Evolutionary conservation across 225 moss, liverwort and hornwort genomes (phyloP).

Genomic region (Bryum argenteum): DNA sequence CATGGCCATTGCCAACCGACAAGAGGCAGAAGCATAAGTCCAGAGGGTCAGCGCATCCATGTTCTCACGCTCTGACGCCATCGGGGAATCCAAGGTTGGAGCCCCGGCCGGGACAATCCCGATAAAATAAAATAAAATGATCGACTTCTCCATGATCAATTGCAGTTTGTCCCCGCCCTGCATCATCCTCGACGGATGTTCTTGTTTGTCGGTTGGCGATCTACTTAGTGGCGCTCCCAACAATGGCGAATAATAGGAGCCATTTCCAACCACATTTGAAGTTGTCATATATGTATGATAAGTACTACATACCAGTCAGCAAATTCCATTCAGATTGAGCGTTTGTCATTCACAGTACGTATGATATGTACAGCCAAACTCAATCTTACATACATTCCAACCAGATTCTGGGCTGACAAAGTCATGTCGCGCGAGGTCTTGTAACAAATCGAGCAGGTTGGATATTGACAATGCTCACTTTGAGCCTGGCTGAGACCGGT

Average conservation of each 20-base stretch:
- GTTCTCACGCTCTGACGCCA: slow-evolving; percentile 26
- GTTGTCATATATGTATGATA: not conserved
- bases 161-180: not conserved
- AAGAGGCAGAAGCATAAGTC: not conserved
- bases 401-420: slow-evolving; percentile 21
- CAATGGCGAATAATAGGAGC: not conserved
- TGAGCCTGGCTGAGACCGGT: not conserved
- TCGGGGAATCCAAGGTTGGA: slow-evolving; percentile 29
- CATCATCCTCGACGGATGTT: not conserved
- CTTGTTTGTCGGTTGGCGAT: slow-evolving; percentile 12
- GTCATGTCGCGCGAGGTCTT: not conserved
- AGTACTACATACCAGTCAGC: not conserved
- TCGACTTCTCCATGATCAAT: not conserved
- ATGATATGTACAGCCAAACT: too few relatives aligned
- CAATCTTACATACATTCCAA: slow-evolving; percentile 15
- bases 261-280: too few relatives aligned
- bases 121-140: not conserved
- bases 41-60: slow-evolving; percentile 29
- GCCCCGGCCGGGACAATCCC: not conserved
- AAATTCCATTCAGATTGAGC: too few relatives aligned
- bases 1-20: slow-evolving; percentile 28
- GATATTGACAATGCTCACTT: slow-evolving; percentile 7
- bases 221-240: not conserved
- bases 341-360: too few relatives aligned
- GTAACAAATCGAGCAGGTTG: not conserved